Conservation (phyloP, 2,329 filamentous ascomycete species). For the Neonectria hederae region DNA sequence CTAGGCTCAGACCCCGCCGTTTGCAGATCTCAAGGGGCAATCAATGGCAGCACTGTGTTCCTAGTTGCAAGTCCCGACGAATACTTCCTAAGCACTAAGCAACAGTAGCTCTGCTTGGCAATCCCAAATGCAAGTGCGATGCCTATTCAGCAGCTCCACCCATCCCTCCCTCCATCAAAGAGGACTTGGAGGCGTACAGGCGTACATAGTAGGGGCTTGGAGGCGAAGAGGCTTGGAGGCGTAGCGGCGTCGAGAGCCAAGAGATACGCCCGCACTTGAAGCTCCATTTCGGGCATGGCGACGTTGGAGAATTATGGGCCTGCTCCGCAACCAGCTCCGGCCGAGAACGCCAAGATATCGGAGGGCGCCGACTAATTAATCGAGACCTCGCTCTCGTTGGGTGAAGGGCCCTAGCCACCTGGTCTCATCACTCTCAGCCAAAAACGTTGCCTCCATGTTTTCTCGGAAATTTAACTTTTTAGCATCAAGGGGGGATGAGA, state of each 20-base stretch:
- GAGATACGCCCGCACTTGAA: neutral
- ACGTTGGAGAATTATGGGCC: slow-evolving; percentile 1
- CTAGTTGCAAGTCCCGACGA: neutral
- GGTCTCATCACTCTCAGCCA: neutral
- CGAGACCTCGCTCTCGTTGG: neutral
- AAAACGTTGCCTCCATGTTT: neutral
- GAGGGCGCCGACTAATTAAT: neutral
- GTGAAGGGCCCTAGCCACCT: neutral
- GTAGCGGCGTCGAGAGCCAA: neutral
- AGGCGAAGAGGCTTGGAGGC: too few species aligned
- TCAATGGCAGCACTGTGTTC: neutral
- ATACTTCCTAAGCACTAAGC: neutral
- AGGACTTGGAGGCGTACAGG: too few species aligned
- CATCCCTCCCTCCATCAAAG: neutral
- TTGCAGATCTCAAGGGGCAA: neutral
- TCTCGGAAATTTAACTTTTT: neutral
- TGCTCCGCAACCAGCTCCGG: neutral
- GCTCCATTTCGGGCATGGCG: neutral
- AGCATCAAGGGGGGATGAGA: neutral
- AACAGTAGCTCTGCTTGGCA: neutral
- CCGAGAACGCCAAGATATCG: neutral
- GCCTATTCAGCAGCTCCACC: neutral
- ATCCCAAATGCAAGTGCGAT: neutral
- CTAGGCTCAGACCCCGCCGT: neutral
- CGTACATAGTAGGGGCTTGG: too few species aligned